Percentiles rank a stretch among this genome's conserved stretches.
These are phyloP conservation scores for Camellia oleifera DNA, from an alignment of 179 eudicot genomes.

Conservation along the genomic window DNA sequence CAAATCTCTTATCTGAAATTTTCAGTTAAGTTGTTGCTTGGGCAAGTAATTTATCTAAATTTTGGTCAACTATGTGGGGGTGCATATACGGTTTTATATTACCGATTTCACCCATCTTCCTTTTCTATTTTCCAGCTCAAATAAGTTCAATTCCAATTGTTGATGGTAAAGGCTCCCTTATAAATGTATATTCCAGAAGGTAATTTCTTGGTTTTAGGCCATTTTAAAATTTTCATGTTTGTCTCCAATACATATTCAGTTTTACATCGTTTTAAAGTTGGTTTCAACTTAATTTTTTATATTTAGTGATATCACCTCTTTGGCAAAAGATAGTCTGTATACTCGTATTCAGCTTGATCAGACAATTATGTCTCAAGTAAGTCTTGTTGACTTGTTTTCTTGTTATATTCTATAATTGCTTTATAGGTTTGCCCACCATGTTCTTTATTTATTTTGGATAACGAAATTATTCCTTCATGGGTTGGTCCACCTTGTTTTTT, in stretches of 20 bases:
- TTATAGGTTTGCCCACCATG: not conserved
- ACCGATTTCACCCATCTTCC: not conserved
- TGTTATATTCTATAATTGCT: not conserved
- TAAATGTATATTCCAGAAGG: conserved; percentile 45
- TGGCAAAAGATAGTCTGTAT: conserved; percentile 31
- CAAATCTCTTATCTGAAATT: not conserved
- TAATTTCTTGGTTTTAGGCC: conserved; percentile 14
- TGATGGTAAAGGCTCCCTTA: conserved; percentile 35
- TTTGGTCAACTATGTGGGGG: not conserved
- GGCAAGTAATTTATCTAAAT: not conserved
- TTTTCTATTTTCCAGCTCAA: conserved; percentile 31
- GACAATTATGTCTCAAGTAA: conserved; percentile 37
- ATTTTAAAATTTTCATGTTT: not conserved
- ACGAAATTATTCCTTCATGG: not conserved
- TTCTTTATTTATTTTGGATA: not conserved
- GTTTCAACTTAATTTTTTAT: conserved; percentile 5
- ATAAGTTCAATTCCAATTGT: conserved; percentile 49
- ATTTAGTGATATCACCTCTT: conserved; percentile 41
- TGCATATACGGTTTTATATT: not conserved
- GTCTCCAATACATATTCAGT: not conserved
- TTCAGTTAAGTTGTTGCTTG: not conserved
- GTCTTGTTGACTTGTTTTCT: conserved; percentile 5
- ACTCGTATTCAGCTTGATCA: conserved; percentile 38
- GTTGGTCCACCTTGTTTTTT: not conserved
- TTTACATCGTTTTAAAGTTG: not conserved